Percentiles rank a stretch among this genome's conserved stretches.
phyloP scores from a whole-genome alignment of 2,329 filamentous ascomycete species.

The Penicillium sp. region DNA sequence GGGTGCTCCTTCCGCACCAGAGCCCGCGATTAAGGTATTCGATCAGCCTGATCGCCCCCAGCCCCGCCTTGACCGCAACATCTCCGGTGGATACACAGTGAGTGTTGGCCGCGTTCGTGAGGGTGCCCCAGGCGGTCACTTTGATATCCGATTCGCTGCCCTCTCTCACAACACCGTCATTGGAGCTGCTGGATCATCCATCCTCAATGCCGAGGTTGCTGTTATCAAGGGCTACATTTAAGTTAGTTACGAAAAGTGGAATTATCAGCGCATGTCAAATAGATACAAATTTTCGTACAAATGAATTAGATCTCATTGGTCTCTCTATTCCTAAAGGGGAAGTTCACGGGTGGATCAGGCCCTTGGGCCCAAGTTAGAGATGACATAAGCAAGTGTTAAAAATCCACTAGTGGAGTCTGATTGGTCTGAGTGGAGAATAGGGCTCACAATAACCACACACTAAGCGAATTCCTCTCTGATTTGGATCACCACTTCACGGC shows the following conservation, averaged over 20 bases:
- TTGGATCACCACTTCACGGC: constrained; percentile 21
- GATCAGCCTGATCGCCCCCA: constrained; percentile 89
- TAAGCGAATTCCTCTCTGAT: constrained; percentile 30
- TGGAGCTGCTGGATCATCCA: constrained; percentile 91
- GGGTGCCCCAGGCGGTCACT: constrained; percentile 76
- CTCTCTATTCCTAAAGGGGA: constrained; percentile 5
- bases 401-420: constrained; percentile 9
- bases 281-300: constrained; percentile 3
- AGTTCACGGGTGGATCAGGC: constrained; percentile 5
- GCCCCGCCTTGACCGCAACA: constrained; percentile 82
- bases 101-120: constrained; percentile 84
- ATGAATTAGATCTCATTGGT: constrained; percentile 2
- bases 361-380: not conserved
- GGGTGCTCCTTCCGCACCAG: constrained; percentile 82
- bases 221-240: constrained; percentile 83
- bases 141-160: constrained; percentile 92
- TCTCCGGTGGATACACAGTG: constrained; percentile 82
- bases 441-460: constrained; percentile 31
- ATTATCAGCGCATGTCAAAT: constrained; percentile 21
- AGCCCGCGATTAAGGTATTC: constrained; percentile 79
- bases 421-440: constrained; percentile 30
- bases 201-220: constrained; percentile 89
- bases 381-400: not conserved
- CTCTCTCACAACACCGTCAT: constrained; percentile 91
- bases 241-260: constrained; percentile 15